These are phyloP conservation scores for sorghum (Sorghum bicolor) DNA, from an alignment of 176 grass and related monocot genomes.

Conservation along the genomic window DNA sequence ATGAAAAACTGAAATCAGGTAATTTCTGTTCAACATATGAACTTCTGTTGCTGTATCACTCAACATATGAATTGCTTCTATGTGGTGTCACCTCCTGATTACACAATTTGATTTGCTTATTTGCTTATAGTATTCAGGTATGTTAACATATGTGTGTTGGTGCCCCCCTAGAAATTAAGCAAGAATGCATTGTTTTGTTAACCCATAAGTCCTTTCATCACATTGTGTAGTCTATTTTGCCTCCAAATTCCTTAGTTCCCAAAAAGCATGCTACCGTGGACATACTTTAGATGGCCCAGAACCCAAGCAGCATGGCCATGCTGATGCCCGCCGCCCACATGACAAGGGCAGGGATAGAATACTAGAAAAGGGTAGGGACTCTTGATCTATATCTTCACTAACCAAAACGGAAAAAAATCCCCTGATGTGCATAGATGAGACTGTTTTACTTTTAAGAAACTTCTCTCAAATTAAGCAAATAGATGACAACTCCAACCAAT, in stretches of 20 bases:
- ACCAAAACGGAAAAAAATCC: neutral
- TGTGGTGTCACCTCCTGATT: neutral
- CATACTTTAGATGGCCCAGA: neutral
- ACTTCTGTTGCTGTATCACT: neutral
- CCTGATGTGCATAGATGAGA: neutral
- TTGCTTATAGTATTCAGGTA: slow-evolving; percentile 23
- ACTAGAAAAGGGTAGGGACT: neutral
- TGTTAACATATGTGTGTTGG: neutral
- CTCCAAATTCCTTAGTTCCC: neutral
- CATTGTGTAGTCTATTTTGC: neutral
- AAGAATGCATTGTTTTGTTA: neutral
- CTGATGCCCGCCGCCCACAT: neutral
- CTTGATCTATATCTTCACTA: neutral
- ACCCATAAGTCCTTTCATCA: neutral
- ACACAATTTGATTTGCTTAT: neutral
- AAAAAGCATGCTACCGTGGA: neutral
- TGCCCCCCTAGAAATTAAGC: neutral
- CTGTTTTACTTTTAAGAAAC: neutral
- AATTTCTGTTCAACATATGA: neutral
- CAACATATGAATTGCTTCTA: neutral
- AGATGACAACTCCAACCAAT: neutral
- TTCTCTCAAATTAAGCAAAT: neutral
- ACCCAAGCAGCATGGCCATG: neutral
- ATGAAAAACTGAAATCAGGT: slow-evolving; percentile 87
- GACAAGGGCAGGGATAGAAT: neutral